A percentile compares a stretch with the other conserved stretches of the same genome.
phyloP scores from a whole-genome alignment of 1,284 basidiomycete species.

The Cryptococcus depauperatus region DNA sequence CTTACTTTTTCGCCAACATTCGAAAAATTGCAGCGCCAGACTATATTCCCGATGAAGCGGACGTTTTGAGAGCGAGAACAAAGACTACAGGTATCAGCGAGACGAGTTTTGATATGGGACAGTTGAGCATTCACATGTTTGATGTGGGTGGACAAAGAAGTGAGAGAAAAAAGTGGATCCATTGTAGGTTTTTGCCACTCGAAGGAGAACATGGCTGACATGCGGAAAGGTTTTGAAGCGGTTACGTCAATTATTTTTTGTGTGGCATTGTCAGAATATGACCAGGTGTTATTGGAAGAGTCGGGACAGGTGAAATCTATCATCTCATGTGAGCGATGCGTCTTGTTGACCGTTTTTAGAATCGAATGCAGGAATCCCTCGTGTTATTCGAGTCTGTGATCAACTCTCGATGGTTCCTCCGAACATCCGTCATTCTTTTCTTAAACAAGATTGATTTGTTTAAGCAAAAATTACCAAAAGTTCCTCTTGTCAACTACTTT shows the following conservation, averaged over 20 bases:
- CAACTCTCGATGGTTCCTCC: slow-evolving; percentile 57
- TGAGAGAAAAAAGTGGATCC: slow-evolving; percentile 92
- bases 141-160: slow-evolving; percentile 89
- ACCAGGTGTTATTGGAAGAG: slow-evolving; percentile 76
- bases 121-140: slow-evolving; percentile 62
- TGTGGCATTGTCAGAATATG: slow-evolving; percentile 87
- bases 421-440: slow-evolving; percentile 53
- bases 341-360: slow-evolving; percentile 49
- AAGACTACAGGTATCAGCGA: slow-evolving; percentile 93
- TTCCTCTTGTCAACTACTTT: slow-evolving; percentile 80
- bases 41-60: slow-evolving; percentile 80
- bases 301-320: slow-evolving; percentile 45
- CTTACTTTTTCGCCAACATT: slow-evolving; percentile 85
- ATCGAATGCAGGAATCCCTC: slow-evolving; percentile 68
- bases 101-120: slow-evolving; percentile 56
- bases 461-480: slow-evolving; percentile 82
- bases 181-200: slow-evolving; percentile 50
- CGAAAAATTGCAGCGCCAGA: slow-evolving; percentile 67
- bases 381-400: slow-evolving; percentile 80
- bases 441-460: slow-evolving; percentile 95
- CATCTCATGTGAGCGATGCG: not conserved
- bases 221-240: slow-evolving; percentile 60
- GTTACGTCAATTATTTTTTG: slow-evolving; percentile 95
- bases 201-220: not conserved
- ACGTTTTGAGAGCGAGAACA: slow-evolving; percentile 78